Evolutionary conservation across 768 basidiomycete species (phyloP).

Genomic region (Kwoniella shandongensis): DNA sequence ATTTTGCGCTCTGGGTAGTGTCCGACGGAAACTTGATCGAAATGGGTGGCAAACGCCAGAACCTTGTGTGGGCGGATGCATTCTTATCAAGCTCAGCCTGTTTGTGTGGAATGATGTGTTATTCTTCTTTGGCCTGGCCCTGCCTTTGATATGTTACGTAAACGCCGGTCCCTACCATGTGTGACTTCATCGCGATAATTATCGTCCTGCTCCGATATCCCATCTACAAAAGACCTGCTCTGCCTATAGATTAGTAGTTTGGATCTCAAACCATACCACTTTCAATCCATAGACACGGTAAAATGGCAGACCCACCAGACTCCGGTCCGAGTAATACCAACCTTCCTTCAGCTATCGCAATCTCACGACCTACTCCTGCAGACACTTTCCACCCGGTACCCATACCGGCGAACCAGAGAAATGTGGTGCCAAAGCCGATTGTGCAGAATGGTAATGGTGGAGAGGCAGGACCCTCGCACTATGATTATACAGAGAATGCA

Average conservation of each 20-base stretch:
- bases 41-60: constrained; percentile 30
- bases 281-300: no score
- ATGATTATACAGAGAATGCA: constrained; percentile 47
- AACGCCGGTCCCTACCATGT: not conserved
- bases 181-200: not conserved
- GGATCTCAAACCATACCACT: no score
- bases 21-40: constrained; percentile 12
- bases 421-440: constrained; percentile 4
- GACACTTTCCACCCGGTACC: constrained; percentile 35
- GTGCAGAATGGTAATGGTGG: not conserved
- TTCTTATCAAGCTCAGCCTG: no score
- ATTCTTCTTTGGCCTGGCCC: not conserved
- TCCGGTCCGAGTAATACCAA: constrained; percentile 9
- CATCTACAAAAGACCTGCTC: no score
- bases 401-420: constrained; percentile 1
- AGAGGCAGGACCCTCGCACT: constrained; percentile 18
- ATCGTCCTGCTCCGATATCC: not conserved
- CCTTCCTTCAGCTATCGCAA: constrained; percentile 28
- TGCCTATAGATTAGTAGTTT: no score
- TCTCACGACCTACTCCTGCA: constrained; percentile 19
- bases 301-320: constrained; percentile 32
- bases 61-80: not conserved
- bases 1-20: no score
- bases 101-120: not conserved
- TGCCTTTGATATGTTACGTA: not conserved